phyloP scores from a whole-genome alignment of 2,329 filamentous ascomycete species.

The Coniochaeta ligniaria region DNA sequence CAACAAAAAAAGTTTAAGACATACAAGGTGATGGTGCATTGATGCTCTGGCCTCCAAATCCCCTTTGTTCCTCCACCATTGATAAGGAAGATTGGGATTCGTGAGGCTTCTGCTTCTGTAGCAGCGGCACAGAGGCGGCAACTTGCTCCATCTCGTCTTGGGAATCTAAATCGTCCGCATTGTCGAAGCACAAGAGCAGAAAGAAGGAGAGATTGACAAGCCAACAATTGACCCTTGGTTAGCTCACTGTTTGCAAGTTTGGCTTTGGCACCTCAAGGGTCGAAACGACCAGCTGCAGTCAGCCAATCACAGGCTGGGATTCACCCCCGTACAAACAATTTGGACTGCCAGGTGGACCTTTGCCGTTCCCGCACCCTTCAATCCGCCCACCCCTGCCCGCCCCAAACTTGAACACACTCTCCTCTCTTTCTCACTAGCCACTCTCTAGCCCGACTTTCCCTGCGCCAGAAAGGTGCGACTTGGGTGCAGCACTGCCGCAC shows the following conservation, averaged over 20 bases:
- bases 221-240: background rate
- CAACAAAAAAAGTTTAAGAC: too few relatives aligned
- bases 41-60: background rate
- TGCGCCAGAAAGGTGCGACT: constrained; percentile 2
- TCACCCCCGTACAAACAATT: background rate
- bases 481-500: constrained; percentile 1
- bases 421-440: background rate
- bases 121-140: background rate
- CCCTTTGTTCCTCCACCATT: background rate
- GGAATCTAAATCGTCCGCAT: background rate
- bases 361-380: background rate
- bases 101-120: background rate
- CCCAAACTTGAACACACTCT: background rate
- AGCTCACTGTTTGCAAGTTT: background rate
- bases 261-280: background rate
- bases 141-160: background rate
- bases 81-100: background rate
- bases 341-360: background rate
- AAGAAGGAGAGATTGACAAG: too few relatives aligned
- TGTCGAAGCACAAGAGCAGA: too few relatives aligned
- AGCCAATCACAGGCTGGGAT: background rate
- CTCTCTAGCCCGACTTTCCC: background rate
- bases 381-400: background rate
- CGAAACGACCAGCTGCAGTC: background rate
- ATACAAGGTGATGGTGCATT: too few relatives aligned